Percentiles rank a stretch among this genome's conserved stretches.
These are phyloP conservation scores for Naganishia cerealis DNA, from an alignment of 1,284 basidiomycete species.

Conservation along the genomic window DNA sequence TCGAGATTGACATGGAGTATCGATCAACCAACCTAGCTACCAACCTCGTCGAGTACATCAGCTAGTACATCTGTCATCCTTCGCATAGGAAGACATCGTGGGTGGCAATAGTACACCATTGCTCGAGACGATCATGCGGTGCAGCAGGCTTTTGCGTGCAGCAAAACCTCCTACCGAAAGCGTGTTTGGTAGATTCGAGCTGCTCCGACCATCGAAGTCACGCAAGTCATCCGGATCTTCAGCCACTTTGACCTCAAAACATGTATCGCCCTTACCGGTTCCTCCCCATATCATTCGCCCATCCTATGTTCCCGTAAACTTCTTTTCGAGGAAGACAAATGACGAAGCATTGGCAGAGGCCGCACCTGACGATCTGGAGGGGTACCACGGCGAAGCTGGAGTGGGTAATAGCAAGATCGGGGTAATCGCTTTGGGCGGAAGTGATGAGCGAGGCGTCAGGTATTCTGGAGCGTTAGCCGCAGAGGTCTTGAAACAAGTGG, in stretches of 20 bases:
- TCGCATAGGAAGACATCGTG: neutral
- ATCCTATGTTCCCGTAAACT: conserved; percentile 60
- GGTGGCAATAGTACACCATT: neutral
- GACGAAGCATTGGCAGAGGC: conserved; percentile 31
- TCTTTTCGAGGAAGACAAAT: conserved; percentile 42
- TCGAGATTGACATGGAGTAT: conserved; percentile 12
- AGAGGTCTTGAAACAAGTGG: conserved; percentile 63
- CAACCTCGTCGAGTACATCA: neutral
- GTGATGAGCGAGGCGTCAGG: conserved; percentile 63
- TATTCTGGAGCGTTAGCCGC: conserved; percentile 65
- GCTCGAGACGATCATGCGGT: neutral
- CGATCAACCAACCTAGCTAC: conserved; percentile 9
- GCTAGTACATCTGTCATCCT: neutral
- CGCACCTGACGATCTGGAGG: conserved; percentile 33
- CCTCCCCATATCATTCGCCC: conserved; percentile 65
- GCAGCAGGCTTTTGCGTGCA: neutral
- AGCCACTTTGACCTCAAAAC: neutral
- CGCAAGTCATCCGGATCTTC: conserved; percentile 1
- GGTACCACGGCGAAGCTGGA: conserved; percentile 56
- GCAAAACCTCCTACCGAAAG: conserved; percentile 13
- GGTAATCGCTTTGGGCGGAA: conserved; percentile 61
- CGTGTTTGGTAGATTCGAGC: conserved; percentile 27
- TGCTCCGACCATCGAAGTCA: conserved; percentile 22
- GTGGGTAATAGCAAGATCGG: conserved; percentile 58
- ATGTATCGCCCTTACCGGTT: conserved; percentile 51